Evolutionary conservation across 2,329 filamentous ascomycete species (phyloP).

Genomic region (Phaeosphaeria sp.): DNA sequence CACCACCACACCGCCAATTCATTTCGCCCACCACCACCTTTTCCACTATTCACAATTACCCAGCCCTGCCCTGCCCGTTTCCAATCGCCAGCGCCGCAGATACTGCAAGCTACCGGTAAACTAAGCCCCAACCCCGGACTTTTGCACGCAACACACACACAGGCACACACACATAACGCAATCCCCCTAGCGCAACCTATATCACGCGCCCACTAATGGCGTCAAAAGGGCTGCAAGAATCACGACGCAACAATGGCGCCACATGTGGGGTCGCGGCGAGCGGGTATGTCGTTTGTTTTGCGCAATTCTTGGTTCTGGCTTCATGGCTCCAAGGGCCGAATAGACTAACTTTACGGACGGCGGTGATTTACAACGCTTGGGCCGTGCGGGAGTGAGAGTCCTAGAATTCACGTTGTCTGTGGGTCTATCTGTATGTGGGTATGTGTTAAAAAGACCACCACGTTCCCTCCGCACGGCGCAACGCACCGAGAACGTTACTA

Average conservation of each 20-base stretch:
- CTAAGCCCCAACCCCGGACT: not conserved
- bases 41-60: not conserved
- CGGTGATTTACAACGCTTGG: too few relatives aligned
- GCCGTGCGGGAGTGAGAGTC: too few relatives aligned
- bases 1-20: not conserved
- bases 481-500: too few relatives aligned
- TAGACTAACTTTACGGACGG: too few relatives aligned
- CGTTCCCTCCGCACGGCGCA: too few relatives aligned
- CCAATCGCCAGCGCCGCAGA: not conserved
- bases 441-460: too few relatives aligned
- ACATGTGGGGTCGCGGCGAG: not conserved
- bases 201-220: not conserved
- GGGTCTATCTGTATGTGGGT: too few relatives aligned
- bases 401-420: too few relatives aligned
- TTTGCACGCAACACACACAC: too few relatives aligned
- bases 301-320: too few relatives aligned
- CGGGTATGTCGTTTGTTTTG: too few relatives aligned
- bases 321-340: too few relatives aligned
- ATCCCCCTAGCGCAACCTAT: not conserved
- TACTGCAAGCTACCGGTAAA: not conserved
- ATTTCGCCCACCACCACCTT: not conserved
- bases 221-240: not conserved
- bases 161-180: not conserved
- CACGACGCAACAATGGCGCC: not conserved
- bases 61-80: not conserved